A percentile compares a stretch with the other conserved stretches of the same genome.
These are phyloP conservation scores for Aspergillus japonicus DNA, from an alignment of 2,329 filamentous ascomycete genomes.

Conservation along the genomic window DNA sequence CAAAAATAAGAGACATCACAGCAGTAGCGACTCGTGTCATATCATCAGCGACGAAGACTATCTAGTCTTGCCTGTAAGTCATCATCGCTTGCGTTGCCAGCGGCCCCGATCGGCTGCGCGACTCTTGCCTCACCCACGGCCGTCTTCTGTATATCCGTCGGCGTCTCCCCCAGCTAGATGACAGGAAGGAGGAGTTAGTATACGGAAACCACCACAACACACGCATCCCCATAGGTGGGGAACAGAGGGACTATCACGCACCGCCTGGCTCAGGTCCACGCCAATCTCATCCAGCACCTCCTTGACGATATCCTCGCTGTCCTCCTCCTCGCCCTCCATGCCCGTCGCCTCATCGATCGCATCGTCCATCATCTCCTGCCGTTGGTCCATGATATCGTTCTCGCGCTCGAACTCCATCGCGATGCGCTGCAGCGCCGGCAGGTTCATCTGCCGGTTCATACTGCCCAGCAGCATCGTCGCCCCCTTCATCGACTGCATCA, in stretches of 20 bases:
- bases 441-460: slow-evolving; percentile 98
- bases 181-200: slow-evolving; percentile 21
- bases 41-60: slow-evolving; percentile 64
- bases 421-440: slow-evolving; percentile 90
- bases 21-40: not conserved
- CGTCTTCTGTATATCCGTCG: slow-evolving; percentile 74
- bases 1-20: not conserved
- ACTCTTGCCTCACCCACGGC: slow-evolving; percentile 72
- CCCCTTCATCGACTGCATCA: slow-evolving; percentile 99
- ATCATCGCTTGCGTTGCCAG: slow-evolving; percentile 66
- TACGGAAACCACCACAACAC: not conserved
- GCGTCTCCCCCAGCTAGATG: slow-evolving; percentile 82
- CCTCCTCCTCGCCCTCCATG: slow-evolving; percentile 77
- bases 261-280: slow-evolving; percentile 83
- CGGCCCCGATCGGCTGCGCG: slow-evolving; percentile 73
- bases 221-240: not conserved
- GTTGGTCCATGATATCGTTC: slow-evolving; percentile 98
- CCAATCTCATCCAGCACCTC: slow-evolving; percentile 97
- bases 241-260: slow-evolving; percentile 51
- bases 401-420: slow-evolving; percentile 99
- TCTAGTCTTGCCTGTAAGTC: slow-evolving; percentile 92
- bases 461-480: slow-evolving; percentile 87
- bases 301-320: slow-evolving; percentile 94
- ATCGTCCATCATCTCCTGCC: slow-evolving; percentile 99
- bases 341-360: slow-evolving; percentile 97